Evolutionary conservation across 2,329 filamentous ascomycete genomes (phyloP), one percentile per base, ranked within the genome.

Genomic region (Elsinoe australis): DNA sequence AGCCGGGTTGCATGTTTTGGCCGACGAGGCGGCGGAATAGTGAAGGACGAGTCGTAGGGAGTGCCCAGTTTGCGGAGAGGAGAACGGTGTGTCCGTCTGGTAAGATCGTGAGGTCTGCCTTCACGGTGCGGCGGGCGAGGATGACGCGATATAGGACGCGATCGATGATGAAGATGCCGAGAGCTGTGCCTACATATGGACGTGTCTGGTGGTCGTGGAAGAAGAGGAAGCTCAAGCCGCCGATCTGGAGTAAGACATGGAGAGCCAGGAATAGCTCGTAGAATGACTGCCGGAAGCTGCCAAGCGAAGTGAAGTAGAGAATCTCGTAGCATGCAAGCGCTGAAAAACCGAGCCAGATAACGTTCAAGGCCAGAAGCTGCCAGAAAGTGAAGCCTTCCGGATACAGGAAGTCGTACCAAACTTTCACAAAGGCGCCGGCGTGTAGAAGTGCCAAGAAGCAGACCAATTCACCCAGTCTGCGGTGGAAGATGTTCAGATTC

Each of bases 401-500:
- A 3, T 67, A 63, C 2, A 81, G 63, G 35, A 73, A 55, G 0
- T 70, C 67, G 53, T 75, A 75, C 74, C 75, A 83, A 4, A 71
- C 66, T 2, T 65, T 53, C 1, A 79, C 49, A 72, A 83, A 80
- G 18, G 73, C 71, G 3, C 61, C 56, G 26, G 71, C 69, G 55
- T 84, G 80, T 0, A 82, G 52, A 0, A 76, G 54, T 1, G 77
- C 78, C 31, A 75, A 67, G n/a, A 80, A 61, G 58, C 78, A 82
- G 62, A 82, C 69, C 21, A 76, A 59, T 59, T 82, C 79, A 18
- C 80, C 79, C 1, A 82, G 68, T 3, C 79, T 71, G 28, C 80
- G 75, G 58, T 84, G 80, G 49, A 83, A 73, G 36, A 83, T 74
- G 58, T 83, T 82, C 33, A 83, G 66, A 4, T 75, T 72, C 61